Evolutionary conservation across 768 basidiomycete genomes (phyloP).

Genomic region (Kwoniella sp.): DNA sequence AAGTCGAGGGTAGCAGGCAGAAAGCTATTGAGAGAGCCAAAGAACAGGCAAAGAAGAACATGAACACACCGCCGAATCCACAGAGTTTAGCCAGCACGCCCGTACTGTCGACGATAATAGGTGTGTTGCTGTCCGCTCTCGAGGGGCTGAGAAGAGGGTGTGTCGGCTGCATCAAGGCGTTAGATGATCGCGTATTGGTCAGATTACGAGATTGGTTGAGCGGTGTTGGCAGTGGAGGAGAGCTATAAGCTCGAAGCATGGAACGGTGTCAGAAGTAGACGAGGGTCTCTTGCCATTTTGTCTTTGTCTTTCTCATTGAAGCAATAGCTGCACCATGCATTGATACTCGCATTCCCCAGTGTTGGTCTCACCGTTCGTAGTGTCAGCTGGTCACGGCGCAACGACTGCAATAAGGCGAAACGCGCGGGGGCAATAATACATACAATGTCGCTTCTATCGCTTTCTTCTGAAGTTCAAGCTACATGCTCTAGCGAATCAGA

Average conservation of each 20-base stretch:
- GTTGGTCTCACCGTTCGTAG: too few species aligned
- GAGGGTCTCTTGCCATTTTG: background rate
- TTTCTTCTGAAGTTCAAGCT: background rate
- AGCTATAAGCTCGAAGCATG: too few species aligned
- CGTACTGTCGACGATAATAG: constrained; percentile 17
- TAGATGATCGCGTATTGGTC: constrained; percentile 1
- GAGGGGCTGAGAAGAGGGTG: constrained; percentile 37
- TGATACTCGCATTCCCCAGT: too few species aligned
- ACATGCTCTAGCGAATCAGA: background rate
- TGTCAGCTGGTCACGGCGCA: too few species aligned
- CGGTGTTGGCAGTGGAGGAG: constrained; percentile 2
- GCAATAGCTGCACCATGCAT: too few species aligned
- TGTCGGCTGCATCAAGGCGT: constrained; percentile 32
- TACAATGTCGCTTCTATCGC: background rate
- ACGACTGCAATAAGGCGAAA: background rate
- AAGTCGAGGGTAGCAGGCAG: constrained; percentile 14
- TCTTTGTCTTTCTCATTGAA: too few species aligned
- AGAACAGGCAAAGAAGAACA: constrained; percentile 8
- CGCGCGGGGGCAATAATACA: constrained; percentile 1
- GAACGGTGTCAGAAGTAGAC: too few species aligned
- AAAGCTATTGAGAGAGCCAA: constrained; percentile 12
- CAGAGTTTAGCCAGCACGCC: constrained; percentile 1
- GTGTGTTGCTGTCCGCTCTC: constrained; percentile 26
- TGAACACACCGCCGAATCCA: background rate
- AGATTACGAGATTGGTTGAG: constrained; percentile 11